These are phyloP conservation scores for Dictyostelium intermedium DNA, from an alignment of 78 protist species.

Conservation along the genomic window DNA sequence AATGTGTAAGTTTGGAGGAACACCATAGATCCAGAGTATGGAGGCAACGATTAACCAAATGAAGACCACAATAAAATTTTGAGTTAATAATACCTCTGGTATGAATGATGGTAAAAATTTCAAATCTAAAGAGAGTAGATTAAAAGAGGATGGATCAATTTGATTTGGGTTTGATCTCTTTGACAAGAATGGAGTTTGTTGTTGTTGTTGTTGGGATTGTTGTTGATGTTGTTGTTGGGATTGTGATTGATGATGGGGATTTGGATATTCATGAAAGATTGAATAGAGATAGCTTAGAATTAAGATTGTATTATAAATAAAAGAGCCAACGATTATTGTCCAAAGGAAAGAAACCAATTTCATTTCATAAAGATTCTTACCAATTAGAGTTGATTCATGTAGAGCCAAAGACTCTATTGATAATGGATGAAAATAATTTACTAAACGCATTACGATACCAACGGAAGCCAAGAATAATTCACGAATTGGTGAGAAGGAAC, in stretches of 20 bases:
- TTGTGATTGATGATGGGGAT: background rate
- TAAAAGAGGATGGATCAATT: background rate
- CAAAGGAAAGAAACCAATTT: slow-evolving; percentile 22
- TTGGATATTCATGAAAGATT: slow-evolving; percentile 26
- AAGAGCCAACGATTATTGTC: slow-evolving; percentile 26
- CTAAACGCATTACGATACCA: slow-evolving; percentile 3
- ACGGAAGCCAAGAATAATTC: slow-evolving; percentile 28
- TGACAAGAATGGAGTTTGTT: background rate
- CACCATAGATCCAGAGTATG: slow-evolving; percentile 15
- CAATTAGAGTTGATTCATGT: background rate
- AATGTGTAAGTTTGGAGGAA: background rate
- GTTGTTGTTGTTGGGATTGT: background rate
- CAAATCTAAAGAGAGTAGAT: background rate
- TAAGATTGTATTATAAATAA: background rate
- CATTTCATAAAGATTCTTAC: background rate
- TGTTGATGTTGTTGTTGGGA: background rate
- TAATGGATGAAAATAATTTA: background rate
- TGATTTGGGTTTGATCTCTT: background rate
- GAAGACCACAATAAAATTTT: slow-evolving; percentile 14
- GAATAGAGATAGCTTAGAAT: slow-evolving; percentile 9
- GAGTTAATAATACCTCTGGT: slow-evolving; percentile 48
- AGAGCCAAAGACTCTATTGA: slow-evolving; percentile 28
- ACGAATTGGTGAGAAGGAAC: slow-evolving; percentile 35
- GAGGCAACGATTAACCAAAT: slow-evolving; percentile 4
- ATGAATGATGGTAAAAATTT: slow-evolving; percentile 50